Evolutionary conservation across 2,329 filamentous ascomycete genomes (phyloP), one percentile per base, ranked within the genome.

Genomic region (Elsinoe ampelina): DNA sequence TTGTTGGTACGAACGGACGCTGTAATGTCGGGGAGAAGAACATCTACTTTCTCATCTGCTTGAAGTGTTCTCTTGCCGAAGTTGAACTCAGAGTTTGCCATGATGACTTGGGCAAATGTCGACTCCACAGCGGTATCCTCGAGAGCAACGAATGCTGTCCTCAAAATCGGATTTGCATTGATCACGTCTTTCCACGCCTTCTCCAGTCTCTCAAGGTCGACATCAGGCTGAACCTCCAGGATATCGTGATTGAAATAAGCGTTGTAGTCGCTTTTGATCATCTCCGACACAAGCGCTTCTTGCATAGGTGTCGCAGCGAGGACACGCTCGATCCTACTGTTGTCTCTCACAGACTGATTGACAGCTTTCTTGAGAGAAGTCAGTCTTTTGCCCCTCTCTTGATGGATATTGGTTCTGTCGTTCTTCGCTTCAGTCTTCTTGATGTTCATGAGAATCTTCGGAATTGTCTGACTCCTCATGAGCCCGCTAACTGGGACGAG

Each of bases 201-300:
- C 35, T 77, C 74, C 0, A 95, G 74, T 45, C 64, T 76, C 0
- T 71, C 61, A 0, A 84, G 36, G 62, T 95, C 77, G 1, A 84
- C 74, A 0, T 71, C 68, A 0, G 73, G 61, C 0, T 71, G 65
- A 1, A 96, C 61, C 60, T 83, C 78, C 19, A 95, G 73, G 1
- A 92, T 71, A 63, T 95, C 87, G 58, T 93, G 84, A 60, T 95
- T 95, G 73, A 89, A 95, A 67, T 97, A 97, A 61, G 83, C 80
- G 10, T 76, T 73, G 63, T 86, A 92, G 2, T 81, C 76, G 0
- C 89, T 93, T 13, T 81, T 76, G 0, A 89, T 62, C 87, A 95
- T 95, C 59, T 89, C 86, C 0, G 84, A 83, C 2, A 95, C 73
- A 83, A 96, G 89, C 1, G 85, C 84, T 68, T 96, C 89, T 70